Base-by-base conservation (phyloP, 257 asterid species). In the Mentha longifolia region DNA sequence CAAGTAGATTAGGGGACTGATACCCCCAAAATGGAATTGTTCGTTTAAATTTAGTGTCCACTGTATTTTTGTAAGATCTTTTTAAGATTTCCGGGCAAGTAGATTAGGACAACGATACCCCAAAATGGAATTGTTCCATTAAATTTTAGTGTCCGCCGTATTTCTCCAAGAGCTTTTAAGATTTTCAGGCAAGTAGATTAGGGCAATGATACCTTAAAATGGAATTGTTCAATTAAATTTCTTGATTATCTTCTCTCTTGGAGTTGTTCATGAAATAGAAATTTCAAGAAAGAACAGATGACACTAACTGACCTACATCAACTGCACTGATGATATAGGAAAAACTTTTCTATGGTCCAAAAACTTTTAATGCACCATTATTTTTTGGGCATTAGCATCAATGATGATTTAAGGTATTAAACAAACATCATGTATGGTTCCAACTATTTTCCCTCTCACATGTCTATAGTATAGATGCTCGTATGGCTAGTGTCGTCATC, bases 361-460 rank as follows among this genome's bases (percentile, higher is more conserved):
- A 9, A 5, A 9, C 11, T 30, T 56, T 56, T 58, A 19, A 61
- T 17, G n/a, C 33, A 39, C 67, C 49, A 37, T 28, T 65, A 15
- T 30, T 47, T 19, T 47, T 9, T 20, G 37, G 54, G 63, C 42
- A 37, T 68, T 39, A 41, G 37, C 42, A 49, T 33, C 73, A 68
- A 13, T 4, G 11, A 39, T 39, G 64, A 68, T 30, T 54, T 19
- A 5, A 30, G 30, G 14, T 62, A 12, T 7, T 62, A 43, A 54
- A 54, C 16, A 20, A 19, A 19, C 25, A 3, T 37, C 46, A 10
- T 68, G 65, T 65, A 54, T 37, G 55, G 17, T 30, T 51, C 9
- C 55, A 52, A 37, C 55, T 55, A 68, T 35, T 55, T 20, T 13
- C 22, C 41, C 25, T 35, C 20, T 30, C n/a, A 46, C 39, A 45